These are phyloP conservation scores for Cicer pinnatifidum DNA, from an alignment of 306 rosid species.

Conservation along the genomic window DNA sequence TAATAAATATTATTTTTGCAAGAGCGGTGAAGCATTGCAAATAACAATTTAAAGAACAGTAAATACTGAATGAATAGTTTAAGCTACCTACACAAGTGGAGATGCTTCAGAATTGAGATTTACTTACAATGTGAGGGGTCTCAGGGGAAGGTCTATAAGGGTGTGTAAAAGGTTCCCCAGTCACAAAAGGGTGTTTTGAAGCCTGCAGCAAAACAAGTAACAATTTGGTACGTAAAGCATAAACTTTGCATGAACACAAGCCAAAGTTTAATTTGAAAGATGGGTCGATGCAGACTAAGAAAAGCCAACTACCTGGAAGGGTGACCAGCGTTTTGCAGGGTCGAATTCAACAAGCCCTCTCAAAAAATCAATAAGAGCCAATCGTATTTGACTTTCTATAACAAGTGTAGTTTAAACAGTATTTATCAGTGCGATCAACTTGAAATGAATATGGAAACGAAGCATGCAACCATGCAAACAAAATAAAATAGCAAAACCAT, in stretches of 20 bases:
- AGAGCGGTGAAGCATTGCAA: slow-evolving; percentile 4
- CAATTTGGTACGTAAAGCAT: slow-evolving; percentile 40
- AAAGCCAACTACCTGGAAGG: slow-evolving; percentile 73
- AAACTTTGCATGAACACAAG: slow-evolving; percentile 40
- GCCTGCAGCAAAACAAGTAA: slow-evolving; percentile 70
- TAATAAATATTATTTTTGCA: slow-evolving; percentile 16
- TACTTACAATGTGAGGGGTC: slow-evolving; percentile 89
- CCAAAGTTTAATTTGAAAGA: slow-evolving; percentile 40
- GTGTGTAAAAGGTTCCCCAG: slow-evolving; percentile 94
- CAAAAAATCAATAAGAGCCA: slow-evolving; percentile 92
- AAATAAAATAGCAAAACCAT: slow-evolving; percentile 29
- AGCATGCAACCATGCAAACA: not conserved
- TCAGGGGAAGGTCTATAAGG: slow-evolving; percentile 86
- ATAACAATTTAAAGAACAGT: slow-evolving; percentile 27
- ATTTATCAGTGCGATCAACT: slow-evolving; percentile 45
- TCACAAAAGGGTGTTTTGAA: slow-evolving; percentile 96
- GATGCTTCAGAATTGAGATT: slow-evolving; percentile 36
- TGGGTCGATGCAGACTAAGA: slow-evolving; percentile 15
- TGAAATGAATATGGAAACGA: slow-evolving; percentile 17
- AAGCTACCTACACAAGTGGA: slow-evolving; percentile 35
- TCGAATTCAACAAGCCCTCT: slow-evolving; percentile 96
- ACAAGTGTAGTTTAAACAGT: slow-evolving; percentile 48
- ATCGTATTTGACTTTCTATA: slow-evolving; percentile 82
- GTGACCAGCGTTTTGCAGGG: slow-evolving; percentile 99
- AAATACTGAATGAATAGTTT: slow-evolving; percentile 14